A percentile compares a stretch with the other conserved stretches of the same genome.
These are phyloP conservation scores for Phyllachora maydis DNA, from an alignment of 2,329 filamentous ascomycete species.

Conservation along the genomic window DNA sequence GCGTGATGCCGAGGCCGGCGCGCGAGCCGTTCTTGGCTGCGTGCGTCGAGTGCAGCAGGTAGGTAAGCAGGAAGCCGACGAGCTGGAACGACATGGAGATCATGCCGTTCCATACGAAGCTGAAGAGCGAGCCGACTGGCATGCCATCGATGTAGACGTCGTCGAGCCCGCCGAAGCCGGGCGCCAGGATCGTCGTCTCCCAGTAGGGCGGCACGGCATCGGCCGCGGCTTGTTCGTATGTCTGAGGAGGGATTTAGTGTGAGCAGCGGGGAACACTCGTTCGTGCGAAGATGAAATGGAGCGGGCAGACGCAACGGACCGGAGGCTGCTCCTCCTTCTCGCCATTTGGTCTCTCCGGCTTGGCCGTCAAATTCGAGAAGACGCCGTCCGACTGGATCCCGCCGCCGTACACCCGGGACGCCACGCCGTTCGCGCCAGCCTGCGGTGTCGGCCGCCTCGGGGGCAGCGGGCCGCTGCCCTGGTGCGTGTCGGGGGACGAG, in stretches of 20 bases:
- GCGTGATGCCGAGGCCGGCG: slow-evolving; percentile 80
- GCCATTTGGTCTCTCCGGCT: slow-evolving; percentile 63
- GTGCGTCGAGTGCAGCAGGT: slow-evolving; percentile 92
- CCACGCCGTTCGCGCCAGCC: slow-evolving; percentile 4
- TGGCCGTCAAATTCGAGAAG: slow-evolving; percentile 84
- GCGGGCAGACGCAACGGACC: slow-evolving; percentile 30
- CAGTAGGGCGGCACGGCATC: slow-evolving; percentile 94
- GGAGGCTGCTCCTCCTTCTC: slow-evolving; percentile 80
- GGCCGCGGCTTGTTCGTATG: slow-evolving; percentile 94
- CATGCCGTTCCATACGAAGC: slow-evolving; percentile 82
- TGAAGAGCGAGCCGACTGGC: slow-evolving; percentile 73
- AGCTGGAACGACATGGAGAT: slow-evolving; percentile 96
- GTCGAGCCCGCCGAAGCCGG: slow-evolving; percentile 72
- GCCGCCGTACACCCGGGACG: slow-evolving; percentile 43
- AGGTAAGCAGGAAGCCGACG: slow-evolving; percentile 92
- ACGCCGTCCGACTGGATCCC: slow-evolving; percentile 80
- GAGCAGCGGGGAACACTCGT: slow-evolving; percentile 12
- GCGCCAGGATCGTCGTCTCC: slow-evolving; percentile 95
- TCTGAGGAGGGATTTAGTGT: slow-evolving; percentile 38
- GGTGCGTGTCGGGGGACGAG: slow-evolving; percentile 6
- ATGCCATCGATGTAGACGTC: slow-evolving; percentile 96
- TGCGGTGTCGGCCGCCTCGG: slow-evolving; percentile 12
- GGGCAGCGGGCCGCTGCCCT: slow-evolving; percentile 1
- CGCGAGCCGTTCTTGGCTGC: slow-evolving; percentile 94
- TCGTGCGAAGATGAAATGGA: not conserved